These are phyloP conservation scores for Elongisporangium undulatum DNA, from an alignment of 352 stramenopile species.

Conservation along the genomic window DNA sequence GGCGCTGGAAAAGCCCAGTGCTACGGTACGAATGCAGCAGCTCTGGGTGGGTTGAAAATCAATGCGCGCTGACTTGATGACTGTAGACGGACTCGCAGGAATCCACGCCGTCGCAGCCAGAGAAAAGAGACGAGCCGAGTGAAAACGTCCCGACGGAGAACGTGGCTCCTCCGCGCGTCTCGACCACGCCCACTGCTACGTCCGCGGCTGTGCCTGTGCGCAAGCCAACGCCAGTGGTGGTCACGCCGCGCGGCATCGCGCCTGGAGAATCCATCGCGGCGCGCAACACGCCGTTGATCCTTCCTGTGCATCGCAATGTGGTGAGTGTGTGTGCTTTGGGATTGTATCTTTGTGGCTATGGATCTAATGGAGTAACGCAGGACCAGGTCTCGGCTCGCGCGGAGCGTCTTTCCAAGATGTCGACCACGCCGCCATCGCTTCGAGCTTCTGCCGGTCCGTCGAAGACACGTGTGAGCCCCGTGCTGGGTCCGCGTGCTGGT, in stretches of 20 bases:
- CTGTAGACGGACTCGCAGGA: background rate
- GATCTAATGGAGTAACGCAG: background rate
- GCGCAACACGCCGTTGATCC: constrained; percentile 26
- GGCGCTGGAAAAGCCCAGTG: background rate
- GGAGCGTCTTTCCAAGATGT: constrained; percentile 65
- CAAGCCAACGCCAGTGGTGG: constrained; percentile 13
- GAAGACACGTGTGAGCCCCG: constrained; percentile 31
- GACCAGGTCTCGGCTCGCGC: constrained; percentile 15
- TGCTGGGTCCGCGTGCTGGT: constrained; percentile 39
- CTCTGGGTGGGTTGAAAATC: background rate
- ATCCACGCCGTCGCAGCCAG: background rate
- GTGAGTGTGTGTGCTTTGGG: background rate
- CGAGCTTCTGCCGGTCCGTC: constrained; percentile 12
- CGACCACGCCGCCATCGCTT: constrained; percentile 37
- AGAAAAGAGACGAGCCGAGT: background rate
- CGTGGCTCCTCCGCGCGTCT: constrained; percentile 9
- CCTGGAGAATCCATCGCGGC: background rate
- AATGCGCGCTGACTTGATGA: background rate
- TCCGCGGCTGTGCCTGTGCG: constrained; percentile 4
- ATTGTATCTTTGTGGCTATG: background rate
- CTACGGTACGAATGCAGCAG: background rate
- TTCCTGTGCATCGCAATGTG: constrained; percentile 32
- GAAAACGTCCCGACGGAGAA: background rate
- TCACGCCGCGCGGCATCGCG: background rate
- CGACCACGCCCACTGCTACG: background rate